phyloP scores from a whole-genome alignment of 768 basidiomycete species.

The Russula dissimulans region DNA sequence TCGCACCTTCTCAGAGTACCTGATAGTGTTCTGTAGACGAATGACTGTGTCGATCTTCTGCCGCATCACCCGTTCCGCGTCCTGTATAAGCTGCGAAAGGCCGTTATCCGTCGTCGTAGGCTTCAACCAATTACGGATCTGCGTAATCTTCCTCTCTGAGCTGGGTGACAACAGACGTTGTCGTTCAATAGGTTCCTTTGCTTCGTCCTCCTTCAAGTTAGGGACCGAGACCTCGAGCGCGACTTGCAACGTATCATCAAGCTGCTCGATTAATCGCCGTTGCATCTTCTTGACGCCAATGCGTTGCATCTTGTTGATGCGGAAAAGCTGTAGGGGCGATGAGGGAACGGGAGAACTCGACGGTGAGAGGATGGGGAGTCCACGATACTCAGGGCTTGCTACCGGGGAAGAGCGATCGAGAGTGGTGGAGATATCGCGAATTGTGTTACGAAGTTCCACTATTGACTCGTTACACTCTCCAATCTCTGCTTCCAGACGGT shows the following conservation, averaged over 20 bases:
- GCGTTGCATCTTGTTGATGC: conserved; percentile 62
- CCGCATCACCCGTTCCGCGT: conserved; percentile 81
- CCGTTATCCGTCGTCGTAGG: conserved; percentile 82
- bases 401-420: conserved; percentile 69
- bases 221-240: conserved; percentile 80
- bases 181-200: conserved; percentile 84
- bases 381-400: conserved; percentile 70
- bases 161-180: conserved; percentile 83
- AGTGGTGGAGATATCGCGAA: conserved; percentile 64
- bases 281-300: conserved; percentile 76
- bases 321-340: conserved; percentile 71
- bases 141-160: conserved; percentile 80
- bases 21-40: conserved; percentile 93
- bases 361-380: conserved; percentile 74
- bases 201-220: conserved; percentile 83
- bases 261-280: conserved; percentile 70
- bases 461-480: conserved; percentile 90
- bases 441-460: conserved; percentile 74
- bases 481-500: conserved; percentile 93
- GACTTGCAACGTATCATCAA: conserved; percentile 76
- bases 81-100: conserved; percentile 70
- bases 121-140: conserved; percentile 78
- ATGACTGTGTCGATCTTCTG: conserved; percentile 93
- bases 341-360: conserved; percentile 62
- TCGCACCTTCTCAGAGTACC: conserved; percentile 94